phyloP scores from a whole-genome alignment of 768 basidiomycete genomes.

The Mycena galericulata region DNA sequence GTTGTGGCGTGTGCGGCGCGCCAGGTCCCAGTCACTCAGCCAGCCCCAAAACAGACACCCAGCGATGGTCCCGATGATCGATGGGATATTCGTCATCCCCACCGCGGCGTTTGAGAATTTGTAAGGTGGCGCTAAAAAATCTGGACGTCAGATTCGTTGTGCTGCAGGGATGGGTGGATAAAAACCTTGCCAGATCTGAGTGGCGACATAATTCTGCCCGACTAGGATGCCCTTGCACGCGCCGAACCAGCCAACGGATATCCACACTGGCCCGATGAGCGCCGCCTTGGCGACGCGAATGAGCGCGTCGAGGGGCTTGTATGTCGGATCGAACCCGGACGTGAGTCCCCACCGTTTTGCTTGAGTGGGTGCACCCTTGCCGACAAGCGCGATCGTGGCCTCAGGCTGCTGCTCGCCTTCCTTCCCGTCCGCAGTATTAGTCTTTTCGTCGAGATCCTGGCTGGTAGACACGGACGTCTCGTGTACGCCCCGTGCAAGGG shows the following conservation, averaged over 20 bases:
- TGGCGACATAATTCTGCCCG: conserved; percentile 17
- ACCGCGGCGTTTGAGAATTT: conserved; percentile 19
- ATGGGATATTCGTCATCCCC: conserved; percentile 22
- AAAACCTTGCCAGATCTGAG: conserved; percentile 21
- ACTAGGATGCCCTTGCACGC: conserved; percentile 27
- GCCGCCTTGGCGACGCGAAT: conserved; percentile 15
- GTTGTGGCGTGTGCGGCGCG: conserved; percentile 29
- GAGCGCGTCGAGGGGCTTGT: conserved; percentile 13
- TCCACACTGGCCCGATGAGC: conserved; percentile 21
- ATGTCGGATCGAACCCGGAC: conserved; percentile 10
- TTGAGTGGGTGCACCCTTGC: conserved; percentile 22
- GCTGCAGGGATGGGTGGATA: too few species aligned
- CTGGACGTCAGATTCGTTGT: not conserved
- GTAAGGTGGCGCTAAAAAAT: conserved; percentile 12
- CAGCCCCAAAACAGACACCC: conserved; percentile 22
- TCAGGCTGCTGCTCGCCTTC: conserved; percentile 7
- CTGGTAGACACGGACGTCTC: not conserved
- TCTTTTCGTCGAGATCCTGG: conserved; percentile 10
- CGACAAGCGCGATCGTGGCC: conserved; percentile 16
- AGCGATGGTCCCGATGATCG: conserved; percentile 4
- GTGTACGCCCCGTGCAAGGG: conserved; percentile 24
- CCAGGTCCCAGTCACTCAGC: conserved; percentile 26
- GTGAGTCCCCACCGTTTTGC: conserved; percentile 14
- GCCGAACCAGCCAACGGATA: conserved; percentile 26
- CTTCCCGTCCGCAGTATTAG: not conserved